Conservation (phyloP, 192 early-diverging fungal genomes). For the Nowakowskiella sp. region DNA sequence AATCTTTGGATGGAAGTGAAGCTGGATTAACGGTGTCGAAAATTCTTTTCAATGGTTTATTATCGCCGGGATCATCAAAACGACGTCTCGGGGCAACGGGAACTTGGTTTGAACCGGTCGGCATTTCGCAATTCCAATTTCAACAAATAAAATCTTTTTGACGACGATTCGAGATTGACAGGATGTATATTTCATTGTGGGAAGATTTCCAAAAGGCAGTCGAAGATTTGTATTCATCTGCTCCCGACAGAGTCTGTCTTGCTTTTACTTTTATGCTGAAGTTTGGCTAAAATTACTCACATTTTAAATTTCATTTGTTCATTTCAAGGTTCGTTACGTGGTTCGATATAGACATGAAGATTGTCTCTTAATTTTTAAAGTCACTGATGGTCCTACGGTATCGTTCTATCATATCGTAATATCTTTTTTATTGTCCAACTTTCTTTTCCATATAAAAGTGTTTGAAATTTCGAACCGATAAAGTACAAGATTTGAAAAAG, state of each 20-base stretch:
- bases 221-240: conserved; percentile 57
- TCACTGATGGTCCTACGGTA: conserved; percentile 64
- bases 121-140: no score
- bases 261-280: neutral
- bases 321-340: conserved; percentile 57
- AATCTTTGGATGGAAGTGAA: no score
- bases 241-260: conserved; percentile 48
- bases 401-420: conserved; percentile 6
- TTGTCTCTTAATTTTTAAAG: conserved; percentile 63
- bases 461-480: conserved; percentile 62
- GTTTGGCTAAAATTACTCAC: neutral
- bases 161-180: conserved; percentile 14
- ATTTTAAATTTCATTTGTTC: neutral
- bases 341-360: conserved; percentile 57
- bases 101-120: conserved; percentile 30
- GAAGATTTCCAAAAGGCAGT: conserved; percentile 68
- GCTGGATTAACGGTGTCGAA: no score
- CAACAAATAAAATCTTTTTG: no score
- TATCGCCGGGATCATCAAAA: no score
- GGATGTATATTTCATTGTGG: conserved; percentile 67
- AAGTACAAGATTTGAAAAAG: conserved; percentile 59
- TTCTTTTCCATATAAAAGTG: conserved; percentile 27
- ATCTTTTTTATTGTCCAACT: neutral
- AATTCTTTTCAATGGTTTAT: no score
- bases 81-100: conserved; percentile 23